Conservation (phyloP, 352 stramenopile genomes). For the Phytopythium litorale region DNA sequence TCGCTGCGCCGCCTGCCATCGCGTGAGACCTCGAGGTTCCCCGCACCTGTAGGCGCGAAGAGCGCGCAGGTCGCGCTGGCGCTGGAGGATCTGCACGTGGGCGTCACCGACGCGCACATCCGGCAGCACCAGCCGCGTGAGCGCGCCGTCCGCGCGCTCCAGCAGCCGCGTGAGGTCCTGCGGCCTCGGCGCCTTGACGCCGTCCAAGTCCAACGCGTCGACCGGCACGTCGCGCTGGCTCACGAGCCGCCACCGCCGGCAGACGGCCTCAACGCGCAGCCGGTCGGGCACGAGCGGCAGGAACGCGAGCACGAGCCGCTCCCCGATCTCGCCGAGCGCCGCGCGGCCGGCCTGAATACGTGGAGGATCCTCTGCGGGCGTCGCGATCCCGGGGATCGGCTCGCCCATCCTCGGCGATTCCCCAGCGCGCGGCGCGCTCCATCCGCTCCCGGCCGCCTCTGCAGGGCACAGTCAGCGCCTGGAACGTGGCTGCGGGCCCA, state of each 20-base stretch:
- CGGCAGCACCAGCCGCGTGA: constrained; percentile 36
- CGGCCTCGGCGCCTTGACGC: constrained; percentile 20
- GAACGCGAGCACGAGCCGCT: constrained; percentile 45
- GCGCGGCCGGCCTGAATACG: background rate
- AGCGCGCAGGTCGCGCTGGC: constrained; percentile 26
- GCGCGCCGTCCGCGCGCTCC: constrained; percentile 25
- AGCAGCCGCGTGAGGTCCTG: constrained; percentile 36
- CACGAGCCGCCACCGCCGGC: constrained; percentile 44
- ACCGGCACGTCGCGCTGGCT: constrained; percentile 38
- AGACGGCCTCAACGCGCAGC: constrained; percentile 44
- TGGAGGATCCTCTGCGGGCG: background rate
- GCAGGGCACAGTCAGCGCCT: background rate
- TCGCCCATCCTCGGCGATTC: background rate
- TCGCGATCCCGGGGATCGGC: background rate
- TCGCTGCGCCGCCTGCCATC: background rate
- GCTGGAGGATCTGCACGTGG: constrained; percentile 30
- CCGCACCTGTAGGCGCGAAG: constrained; percentile 52
- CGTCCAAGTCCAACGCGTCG: constrained; percentile 43
- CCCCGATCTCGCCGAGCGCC: constrained; percentile 34
- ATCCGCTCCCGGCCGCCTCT: background rate
- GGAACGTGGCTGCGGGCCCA: background rate
- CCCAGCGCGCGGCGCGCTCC: background rate
- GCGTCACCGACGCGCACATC: constrained; percentile 43
- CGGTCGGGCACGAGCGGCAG: constrained; percentile 48
- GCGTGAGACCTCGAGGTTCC: background rate